Percentiles rank a stretch among this genome's conserved stretches.
phyloP scores from a whole-genome alignment of 1,284 basidiomycete species.

The Agroathelia rolfsii region DNA sequence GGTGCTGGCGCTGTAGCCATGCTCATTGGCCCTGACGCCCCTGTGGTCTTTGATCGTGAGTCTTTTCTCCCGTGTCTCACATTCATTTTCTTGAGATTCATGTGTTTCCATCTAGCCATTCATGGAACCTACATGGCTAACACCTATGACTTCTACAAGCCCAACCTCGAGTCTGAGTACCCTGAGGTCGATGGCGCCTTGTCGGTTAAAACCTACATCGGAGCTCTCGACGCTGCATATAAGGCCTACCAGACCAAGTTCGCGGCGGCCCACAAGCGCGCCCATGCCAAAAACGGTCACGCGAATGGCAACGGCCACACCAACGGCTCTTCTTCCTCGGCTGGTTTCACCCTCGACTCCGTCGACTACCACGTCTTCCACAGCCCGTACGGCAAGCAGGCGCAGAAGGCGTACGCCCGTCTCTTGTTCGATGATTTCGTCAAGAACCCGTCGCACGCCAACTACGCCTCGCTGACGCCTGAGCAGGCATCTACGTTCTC shows the following conservation, averaged over 20 bases:
- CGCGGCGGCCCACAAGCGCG: constrained; percentile 52
- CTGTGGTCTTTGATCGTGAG: constrained; percentile 91
- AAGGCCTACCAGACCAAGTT: constrained; percentile 80
- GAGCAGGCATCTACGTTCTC: constrained; percentile 44
- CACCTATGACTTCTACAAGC: constrained; percentile 98
- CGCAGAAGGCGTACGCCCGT: constrained; percentile 95
- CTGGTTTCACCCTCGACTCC: constrained; percentile 61
- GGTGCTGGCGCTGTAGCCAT: constrained; percentile 95
- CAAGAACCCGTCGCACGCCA: constrained; percentile 71
- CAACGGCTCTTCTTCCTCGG: constrained; percentile 27
- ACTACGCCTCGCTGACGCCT: constrained; percentile 49
- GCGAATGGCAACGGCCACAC: constrained; percentile 20
- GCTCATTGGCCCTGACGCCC: constrained; percentile 93
- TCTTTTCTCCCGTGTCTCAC: too few species aligned
- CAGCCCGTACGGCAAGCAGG: constrained; percentile 96
- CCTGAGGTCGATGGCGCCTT: constrained; percentile 98
- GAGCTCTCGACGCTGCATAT: constrained; percentile 89
- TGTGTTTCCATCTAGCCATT: constrained; percentile 62
- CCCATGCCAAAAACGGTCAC: constrained; percentile 29
- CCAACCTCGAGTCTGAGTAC: constrained; percentile 87
- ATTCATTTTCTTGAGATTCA: constrained; percentile 9
- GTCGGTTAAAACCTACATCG: constrained; percentile 92
- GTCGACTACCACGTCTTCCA: constrained; percentile 92
- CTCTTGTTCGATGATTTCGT: constrained; percentile 91
- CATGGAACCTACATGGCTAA: constrained; percentile 98